These are phyloP conservation scores for Cucumis hystrix DNA, from an alignment of 306 rosid species.

Conservation along the genomic window DNA sequence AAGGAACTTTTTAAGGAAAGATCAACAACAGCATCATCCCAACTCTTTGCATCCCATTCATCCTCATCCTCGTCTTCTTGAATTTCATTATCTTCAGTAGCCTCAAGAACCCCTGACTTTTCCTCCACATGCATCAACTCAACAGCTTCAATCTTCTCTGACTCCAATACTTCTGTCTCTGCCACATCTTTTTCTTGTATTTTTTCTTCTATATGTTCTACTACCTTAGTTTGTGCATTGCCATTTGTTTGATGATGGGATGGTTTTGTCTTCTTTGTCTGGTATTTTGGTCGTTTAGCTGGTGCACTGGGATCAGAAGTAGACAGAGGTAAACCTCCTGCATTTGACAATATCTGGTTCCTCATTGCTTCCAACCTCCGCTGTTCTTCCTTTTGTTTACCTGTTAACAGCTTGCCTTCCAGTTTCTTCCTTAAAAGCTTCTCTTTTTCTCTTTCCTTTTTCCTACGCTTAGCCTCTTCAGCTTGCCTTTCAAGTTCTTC, in stretches of 20 bases:
- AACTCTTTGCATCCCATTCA: conserved; percentile 95
- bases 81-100: conserved; percentile 35
- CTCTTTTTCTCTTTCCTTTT: conserved; percentile 86
- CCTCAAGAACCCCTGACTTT: conserved; percentile 39
- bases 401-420: conserved; percentile 63
- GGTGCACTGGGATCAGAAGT: conserved; percentile 41
- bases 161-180: conserved; percentile 29
- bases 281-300: conserved; percentile 61
- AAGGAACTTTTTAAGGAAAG: conserved; percentile 50
- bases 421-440: conserved; percentile 46
- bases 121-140: conserved; percentile 34
- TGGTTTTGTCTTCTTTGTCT: conserved; percentile 59
- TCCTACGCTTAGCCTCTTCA: conserved; percentile 69
- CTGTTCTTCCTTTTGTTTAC: conserved; percentile 78
- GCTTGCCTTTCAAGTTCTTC: conserved; percentile 81
- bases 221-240: conserved; percentile 26
- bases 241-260: conserved; percentile 43
- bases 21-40: conserved; percentile 70
- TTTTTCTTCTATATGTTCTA: conserved; percentile 38
- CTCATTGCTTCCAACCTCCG: conserved; percentile 71
- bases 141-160: conserved; percentile 49
- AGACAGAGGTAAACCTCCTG: conserved; percentile 37
- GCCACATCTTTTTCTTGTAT: conserved; percentile 27
- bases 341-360: conserved; percentile 50
- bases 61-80: conserved; percentile 74